Base-by-base conservation (phyloP, 176 grass and related monocot genomes). In the Metroxylon sagu region DNA sequence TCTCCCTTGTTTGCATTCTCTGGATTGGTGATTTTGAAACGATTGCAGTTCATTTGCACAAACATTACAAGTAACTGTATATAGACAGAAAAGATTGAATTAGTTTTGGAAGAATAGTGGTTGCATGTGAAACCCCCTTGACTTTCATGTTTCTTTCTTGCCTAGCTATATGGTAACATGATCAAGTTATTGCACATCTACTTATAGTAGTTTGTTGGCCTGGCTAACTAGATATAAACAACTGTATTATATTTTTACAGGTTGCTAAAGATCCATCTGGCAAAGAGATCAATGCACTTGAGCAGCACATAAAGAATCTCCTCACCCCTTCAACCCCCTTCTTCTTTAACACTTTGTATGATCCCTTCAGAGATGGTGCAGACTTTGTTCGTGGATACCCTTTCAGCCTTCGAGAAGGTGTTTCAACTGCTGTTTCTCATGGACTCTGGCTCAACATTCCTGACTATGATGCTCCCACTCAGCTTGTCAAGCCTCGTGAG, bases 261-360 rank as follows among this genome's bases (percentile, higher is more conserved):
- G 79, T 82, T 48, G 79, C 79, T 17, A 82, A 82, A 49, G 73
- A 82, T 66, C 79, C 79, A 60, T 66, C 72, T 15, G 79, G 79
- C 16, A 76, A 76, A 50, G 35, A 82, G 54, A 82, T 82, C 53
- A 82, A 82, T 66, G 79, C 79, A 6, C 72, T 82, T 23, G 67
- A 82, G 53, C 79, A 82, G 59, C 79, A 82, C 72, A 82, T 82
- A 49, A 76, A 82, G 67, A 82, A 82, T 54, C 67, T 76, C 16
- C 60, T 82, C 18, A 10, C 60, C 72, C 79, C 79, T 29, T 76
- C 79, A 0, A 82, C 79, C 19, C 79, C 79, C 15, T 75, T 71
- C 67, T 82, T 82, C 67, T 82, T 82, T 66, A 82, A 82, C 67
- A 82, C 79, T 26, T 19, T 82, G 59, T 82, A 82, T 12, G 79